phyloP scores from a whole-genome alignment of 192 early-diverging fungal species.

The Backusella circina region DNA sequence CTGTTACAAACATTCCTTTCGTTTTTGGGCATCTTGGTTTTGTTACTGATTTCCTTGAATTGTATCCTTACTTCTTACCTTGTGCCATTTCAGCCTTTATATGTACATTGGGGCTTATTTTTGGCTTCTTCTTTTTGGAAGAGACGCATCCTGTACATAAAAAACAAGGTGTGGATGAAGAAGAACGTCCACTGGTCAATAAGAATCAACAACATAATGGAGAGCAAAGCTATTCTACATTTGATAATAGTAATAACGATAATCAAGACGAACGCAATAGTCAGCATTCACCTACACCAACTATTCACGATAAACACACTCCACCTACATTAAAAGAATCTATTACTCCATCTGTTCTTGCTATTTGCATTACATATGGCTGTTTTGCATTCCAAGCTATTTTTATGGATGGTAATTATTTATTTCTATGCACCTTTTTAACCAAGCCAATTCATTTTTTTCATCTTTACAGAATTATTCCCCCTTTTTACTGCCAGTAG shows the following conservation, averaged over 20 bases:
- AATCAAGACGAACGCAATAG: background rate
- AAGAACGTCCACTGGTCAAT: background rate
- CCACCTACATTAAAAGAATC: conserved; percentile 19
- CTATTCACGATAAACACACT: background rate
- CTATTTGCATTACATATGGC: conserved; percentile 15
- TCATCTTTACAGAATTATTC: conserved; percentile 4
- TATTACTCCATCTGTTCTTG: conserved; percentile 16
- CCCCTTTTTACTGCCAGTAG: conserved; percentile 18
- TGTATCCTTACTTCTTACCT: conserved; percentile 70
- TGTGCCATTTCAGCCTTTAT: conserved; percentile 56
- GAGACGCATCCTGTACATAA: conserved; percentile 39
- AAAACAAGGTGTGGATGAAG: background rate
- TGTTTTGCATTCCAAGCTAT: conserved; percentile 17
- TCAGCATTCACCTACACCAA: conserved; percentile 8
- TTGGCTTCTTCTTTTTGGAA: conserved; percentile 49
- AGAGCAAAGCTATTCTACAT: conserved; percentile 9
- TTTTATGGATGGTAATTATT: conserved; percentile 21
- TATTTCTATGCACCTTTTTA: background rate
- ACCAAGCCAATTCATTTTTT: background rate
- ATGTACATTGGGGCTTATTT: conserved; percentile 48
- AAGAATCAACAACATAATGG: background rate
- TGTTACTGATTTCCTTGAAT: conserved; percentile 41
- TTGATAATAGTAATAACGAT: background rate
- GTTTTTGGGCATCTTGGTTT: conserved; percentile 37
- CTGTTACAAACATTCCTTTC: conserved; percentile 52